These are phyloP conservation scores for Podospora bellae-mahoneyi DNA, from an alignment of 495 filamentous ascomycete species.

Conservation along the genomic window DNA sequence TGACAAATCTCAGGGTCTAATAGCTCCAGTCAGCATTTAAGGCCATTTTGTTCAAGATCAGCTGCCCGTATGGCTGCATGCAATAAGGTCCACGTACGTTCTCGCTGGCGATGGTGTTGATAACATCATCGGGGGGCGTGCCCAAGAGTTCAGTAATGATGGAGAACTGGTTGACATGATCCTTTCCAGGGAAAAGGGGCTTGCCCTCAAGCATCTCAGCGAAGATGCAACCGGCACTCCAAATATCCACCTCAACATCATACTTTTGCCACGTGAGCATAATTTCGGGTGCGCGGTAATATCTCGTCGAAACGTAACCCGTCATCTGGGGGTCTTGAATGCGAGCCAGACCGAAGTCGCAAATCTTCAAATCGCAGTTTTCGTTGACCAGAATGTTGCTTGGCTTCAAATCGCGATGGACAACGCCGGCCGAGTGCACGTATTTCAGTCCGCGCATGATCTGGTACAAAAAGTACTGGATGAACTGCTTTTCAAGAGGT, in stretches of 20 bases:
- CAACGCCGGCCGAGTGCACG: slow-evolving; percentile 96
- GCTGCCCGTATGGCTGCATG: not conserved
- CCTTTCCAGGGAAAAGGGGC: slow-evolving; percentile 96
- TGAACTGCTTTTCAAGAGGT: slow-evolving; percentile 98
- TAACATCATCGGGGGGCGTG: slow-evolving; percentile 98
- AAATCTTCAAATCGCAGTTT: slow-evolving; percentile 99
- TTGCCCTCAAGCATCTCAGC: slow-evolving; percentile 99
- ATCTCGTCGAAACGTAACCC: slow-evolving; percentile 96
- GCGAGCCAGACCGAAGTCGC: slow-evolving; percentile 94
- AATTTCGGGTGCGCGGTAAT: slow-evolving; percentile 97
- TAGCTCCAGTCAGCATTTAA: not conserved
- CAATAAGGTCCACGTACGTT: slow-evolving; percentile 61
- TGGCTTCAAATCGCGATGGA: slow-evolving; percentile 95
- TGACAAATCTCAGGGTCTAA: slow-evolving; percentile 93
- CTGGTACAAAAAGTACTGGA: slow-evolving; percentile 99
- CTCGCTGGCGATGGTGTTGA: slow-evolving; percentile 96
- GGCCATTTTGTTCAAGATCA: slow-evolving; percentile 5
- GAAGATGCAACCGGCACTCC: slow-evolving; percentile 98
- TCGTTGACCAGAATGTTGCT: slow-evolving; percentile 99
- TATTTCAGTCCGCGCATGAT: slow-evolving; percentile 98
- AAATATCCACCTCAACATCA: slow-evolving; percentile 98
- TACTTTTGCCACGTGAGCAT: slow-evolving; percentile 99
- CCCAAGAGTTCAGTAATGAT: slow-evolving; percentile 98
- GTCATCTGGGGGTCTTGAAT: slow-evolving; percentile 99
- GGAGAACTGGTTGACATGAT: slow-evolving; percentile 98